These are phyloP conservation scores for Knufia petricola DNA, from an alignment of 2,329 filamentous ascomycete genomes.

Conservation along the genomic window DNA sequence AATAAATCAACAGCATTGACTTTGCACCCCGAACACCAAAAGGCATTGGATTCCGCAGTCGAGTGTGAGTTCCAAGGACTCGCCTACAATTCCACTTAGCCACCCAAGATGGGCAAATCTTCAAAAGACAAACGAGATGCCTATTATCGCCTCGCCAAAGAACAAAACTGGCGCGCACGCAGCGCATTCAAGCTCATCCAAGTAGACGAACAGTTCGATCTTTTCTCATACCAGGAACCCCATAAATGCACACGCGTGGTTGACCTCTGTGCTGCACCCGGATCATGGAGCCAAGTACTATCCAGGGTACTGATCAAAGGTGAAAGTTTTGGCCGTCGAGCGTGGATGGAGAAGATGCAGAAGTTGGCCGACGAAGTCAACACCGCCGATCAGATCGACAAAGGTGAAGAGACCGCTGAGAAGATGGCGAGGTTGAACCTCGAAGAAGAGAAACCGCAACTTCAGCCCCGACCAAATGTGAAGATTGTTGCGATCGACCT, in stretches of 20 bases:
- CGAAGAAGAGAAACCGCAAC: slow-evolving; percentile 23
- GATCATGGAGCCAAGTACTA: slow-evolving; percentile 94
- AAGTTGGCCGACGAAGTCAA: slow-evolving; percentile 37
- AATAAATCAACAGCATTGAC: no score
- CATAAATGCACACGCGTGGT: slow-evolving; percentile 82
- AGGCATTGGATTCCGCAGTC: no score
- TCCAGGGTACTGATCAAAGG: slow-evolving; percentile 89
- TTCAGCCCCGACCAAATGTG: slow-evolving; percentile 57
- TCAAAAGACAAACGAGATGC: slow-evolving; percentile 98
- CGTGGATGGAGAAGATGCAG: slow-evolving; percentile 70
- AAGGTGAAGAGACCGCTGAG: neutral
- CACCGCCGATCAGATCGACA: slow-evolving; percentile 30
- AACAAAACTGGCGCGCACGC: slow-evolving; percentile 94
- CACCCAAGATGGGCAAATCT: slow-evolving; percentile 72
- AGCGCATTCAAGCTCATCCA: slow-evolving; percentile 97
- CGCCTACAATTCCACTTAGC: neutral
- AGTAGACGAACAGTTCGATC: slow-evolving; percentile 89
- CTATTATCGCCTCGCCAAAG: slow-evolving; percentile 95
- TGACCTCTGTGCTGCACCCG: slow-evolving; percentile 88
- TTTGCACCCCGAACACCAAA: no score
- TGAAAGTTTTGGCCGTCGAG: slow-evolving; percentile 74
- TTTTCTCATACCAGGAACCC: slow-evolving; percentile 56
- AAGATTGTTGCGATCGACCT: slow-evolving; percentile 94
- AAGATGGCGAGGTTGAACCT: slow-evolving; percentile 24
- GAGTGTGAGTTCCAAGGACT: no score